Evolutionary conservation across 2,329 filamentous ascomycete genomes (phyloP), one percentile per base, ranked within the genome.

Genomic region (Trichophyton benhamiae): DNA sequence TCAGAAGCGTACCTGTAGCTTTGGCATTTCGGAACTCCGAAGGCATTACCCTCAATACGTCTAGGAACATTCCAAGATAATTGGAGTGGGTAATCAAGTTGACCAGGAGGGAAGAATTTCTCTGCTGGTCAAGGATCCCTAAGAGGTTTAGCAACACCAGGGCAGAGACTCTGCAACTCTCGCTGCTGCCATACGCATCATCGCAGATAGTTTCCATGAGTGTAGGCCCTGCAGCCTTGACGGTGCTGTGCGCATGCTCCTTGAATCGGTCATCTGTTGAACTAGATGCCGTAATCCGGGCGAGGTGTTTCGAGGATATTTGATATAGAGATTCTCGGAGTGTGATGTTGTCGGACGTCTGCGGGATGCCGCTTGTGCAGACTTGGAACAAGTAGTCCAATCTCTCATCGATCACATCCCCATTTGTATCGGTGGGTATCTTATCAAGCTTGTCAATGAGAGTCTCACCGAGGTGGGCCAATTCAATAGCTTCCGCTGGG

Each of bases 351-450:
- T 87, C 85, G 1, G 85, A 82, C 69, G 88, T 86, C 64, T 87
- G 85, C 65, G 86, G 84, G 60, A 95, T 87, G 3, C 90, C 89
- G 67, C 86, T 83, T 13, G 96, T 79, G 64, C 89, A 91, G 44
- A 90, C 83, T 65, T 95, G 88, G 79, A 99, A 96, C 3, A 97
- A 82, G 70, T 96, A 88, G 70, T 91, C 91, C 0, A 97, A 80
- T 69, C 94, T 89, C 71, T 97, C 92, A 70, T 90, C 88, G 38
- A 94, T 85, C 27, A 92, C 80, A 71, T 90, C 89, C 8, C 61
- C 79, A 60, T 77, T 77, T 33, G 75, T 65, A 22, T 68, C 70
- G 13, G 72, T 67, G 20, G 69, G 65, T 44, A 71, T 71, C 33
- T 71, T 70, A 22, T 74, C 72, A 48, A 79, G 69, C 57, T 73